Base-by-base conservation (phyloP, 768 basidiomycete species). In the Tricholoma furcatifolium region DNA sequence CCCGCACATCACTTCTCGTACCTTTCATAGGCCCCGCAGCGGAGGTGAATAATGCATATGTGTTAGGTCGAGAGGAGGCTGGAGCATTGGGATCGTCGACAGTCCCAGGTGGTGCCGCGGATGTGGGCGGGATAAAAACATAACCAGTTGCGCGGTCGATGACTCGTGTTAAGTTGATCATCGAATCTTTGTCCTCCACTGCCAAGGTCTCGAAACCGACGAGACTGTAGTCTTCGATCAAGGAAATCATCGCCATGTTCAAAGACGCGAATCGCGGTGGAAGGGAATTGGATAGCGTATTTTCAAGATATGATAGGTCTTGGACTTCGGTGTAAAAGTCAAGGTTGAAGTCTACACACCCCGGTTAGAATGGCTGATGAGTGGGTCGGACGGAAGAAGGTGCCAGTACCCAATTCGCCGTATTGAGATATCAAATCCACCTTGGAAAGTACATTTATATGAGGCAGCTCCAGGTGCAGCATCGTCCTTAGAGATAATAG, bases 311-410 rank as follows among this genome's bases (percentile, higher is more conserved):
- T 1, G 88, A 87, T 0, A 99, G 77, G 65, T 99, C 96, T 69
- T 97, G 94, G 0, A 97, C 97, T 70, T 99, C 94, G 38, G 97
- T 98, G 68, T 98, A 98, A 68, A 91, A 99, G 59, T 93, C 91
- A 24, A 99, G 85, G 63, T 96, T 97, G 76, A 99, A 98, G 40
- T 96, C 96, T 97, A 60, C 6, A 53, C 17, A 38, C 43, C 38
- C 15, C 45, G 34, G 51, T 53, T 23, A 52, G 31, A 53, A 46
- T 53, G 44, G 38, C 10, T 23, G 46, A 54, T 53, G 34, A 24
- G 6, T 51, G 7, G 7, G 27, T 27, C 3, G 27, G 27, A 38
- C 30, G n/a, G 47, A 20, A 47, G 17, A 47, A 32, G 21, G 35
- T 27, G 39, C 23, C 66, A 80, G 42, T 61, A 95, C 95, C 91